Conservation (phyloP, 164 flowering plant genomes). For the Nelumbo lutea region DNA sequence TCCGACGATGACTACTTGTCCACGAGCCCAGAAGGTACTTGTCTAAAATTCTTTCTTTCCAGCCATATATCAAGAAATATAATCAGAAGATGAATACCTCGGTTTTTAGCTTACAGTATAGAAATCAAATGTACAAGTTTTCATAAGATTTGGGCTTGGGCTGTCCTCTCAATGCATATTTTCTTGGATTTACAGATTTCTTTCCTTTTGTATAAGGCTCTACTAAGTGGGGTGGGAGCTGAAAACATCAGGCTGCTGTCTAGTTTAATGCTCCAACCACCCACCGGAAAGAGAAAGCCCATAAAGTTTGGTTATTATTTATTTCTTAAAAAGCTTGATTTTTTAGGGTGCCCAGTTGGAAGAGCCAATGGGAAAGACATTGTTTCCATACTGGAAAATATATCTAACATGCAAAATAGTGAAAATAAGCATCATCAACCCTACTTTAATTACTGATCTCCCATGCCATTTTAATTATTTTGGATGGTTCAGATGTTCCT, state of each 20-base stretch:
- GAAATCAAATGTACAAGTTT: background rate
- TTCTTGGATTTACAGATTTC: background rate
- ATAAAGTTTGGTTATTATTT: no score
- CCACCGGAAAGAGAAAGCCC: no score
- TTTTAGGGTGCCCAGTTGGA: no score
- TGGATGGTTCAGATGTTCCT: no score
- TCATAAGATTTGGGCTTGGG: background rate
- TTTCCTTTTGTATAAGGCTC: background rate
- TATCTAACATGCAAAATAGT: no score
- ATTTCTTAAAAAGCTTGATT: no score
- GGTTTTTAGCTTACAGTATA: background rate
- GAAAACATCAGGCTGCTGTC: background rate
- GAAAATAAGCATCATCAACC: no score
- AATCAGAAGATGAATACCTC: background rate
- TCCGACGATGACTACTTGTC: conserved; percentile 27
- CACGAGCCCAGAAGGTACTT: conserved; percentile 63
- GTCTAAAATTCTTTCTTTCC: background rate
- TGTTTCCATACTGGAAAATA: no score
- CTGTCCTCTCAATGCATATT: background rate
- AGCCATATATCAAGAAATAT: background rate
- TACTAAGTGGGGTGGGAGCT: background rate
- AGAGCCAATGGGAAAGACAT: no score
- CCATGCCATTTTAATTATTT: no score
- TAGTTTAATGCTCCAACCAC: no score
- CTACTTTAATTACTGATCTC: no score